phyloP scores from a whole-genome alignment of 2,329 filamentous ascomycete genomes.

The Beauveria sp. region DNA sequence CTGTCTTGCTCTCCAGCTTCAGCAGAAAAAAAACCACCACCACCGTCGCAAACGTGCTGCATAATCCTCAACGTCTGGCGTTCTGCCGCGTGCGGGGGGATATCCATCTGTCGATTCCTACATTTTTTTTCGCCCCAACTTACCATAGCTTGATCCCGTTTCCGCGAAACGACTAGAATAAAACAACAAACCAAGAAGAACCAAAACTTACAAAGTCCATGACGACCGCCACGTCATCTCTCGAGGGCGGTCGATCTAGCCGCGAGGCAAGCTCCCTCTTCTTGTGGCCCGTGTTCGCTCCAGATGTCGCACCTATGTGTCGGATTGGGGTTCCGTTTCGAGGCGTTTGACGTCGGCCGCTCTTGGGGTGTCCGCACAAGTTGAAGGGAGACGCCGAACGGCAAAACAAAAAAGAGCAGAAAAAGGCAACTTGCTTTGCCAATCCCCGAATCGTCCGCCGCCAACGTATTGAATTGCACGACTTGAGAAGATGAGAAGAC shows the following conservation, averaged over 20 bases:
- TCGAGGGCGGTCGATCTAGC: background rate
- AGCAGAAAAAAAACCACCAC: background rate
- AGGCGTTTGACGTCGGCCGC: background rate
- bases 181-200: background rate
- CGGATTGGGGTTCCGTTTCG: background rate
- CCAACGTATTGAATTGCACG: background rate
- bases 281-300: background rate
- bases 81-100: background rate
- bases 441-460: background rate
- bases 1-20: background rate
- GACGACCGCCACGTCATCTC: conserved; percentile 40
- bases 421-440: background rate
- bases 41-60: no score
- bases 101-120: background rate
- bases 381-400: background rate
- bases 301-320: background rate
- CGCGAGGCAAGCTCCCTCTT: background rate
- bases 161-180: background rate
- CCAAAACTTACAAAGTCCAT: conserved; percentile 51
- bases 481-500: background rate
- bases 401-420: background rate
- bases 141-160: background rate
- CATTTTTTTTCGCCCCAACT: background rate
- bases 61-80: background rate
- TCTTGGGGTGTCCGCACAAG: no score